Conservation (phyloP, 805 yeast genomes). For the Barnettozyma salicaria region DNA sequence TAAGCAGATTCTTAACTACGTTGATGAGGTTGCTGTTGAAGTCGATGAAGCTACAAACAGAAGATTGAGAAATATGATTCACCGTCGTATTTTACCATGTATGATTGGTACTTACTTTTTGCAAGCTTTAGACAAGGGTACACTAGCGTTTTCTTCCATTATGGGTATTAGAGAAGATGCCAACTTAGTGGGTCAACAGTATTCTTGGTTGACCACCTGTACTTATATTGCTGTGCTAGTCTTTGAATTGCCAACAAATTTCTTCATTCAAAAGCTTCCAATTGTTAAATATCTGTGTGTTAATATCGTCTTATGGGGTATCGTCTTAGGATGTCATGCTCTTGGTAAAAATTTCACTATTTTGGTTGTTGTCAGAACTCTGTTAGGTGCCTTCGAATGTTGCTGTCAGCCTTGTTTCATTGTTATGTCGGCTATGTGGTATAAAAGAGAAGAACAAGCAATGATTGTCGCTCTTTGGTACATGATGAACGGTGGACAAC, state of each 20-base stretch:
- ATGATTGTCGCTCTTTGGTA: constrained; percentile 45
- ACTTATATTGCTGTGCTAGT: constrained; percentile 13
- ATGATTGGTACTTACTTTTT: constrained; percentile 32
- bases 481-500: constrained; percentile 43
- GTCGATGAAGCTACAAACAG: constrained; percentile 29
- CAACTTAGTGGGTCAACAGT: constrained; percentile 39
- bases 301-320: constrained; percentile 44
- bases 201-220: constrained; percentile 12
- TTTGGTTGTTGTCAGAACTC: constrained; percentile 42
- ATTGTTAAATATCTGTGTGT: constrained; percentile 40
- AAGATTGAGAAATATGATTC: constrained; percentile 40
- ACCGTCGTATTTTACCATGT: constrained; percentile 31
- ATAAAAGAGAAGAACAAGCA: constrained; percentile 43
- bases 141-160: constrained; percentile 38
- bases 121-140: constrained; percentile 38
- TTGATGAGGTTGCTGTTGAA: constrained; percentile 23
- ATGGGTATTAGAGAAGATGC: constrained; percentile 36
- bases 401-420: constrained; percentile 48
- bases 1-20: constrained; percentile 6
- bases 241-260: constrained; percentile 17
- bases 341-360: constrained; percentile 42
- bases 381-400: constrained; percentile 45
- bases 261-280: constrained; percentile 43
- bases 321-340: constrained; percentile 39
- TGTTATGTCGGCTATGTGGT: constrained; percentile 53